These are phyloP conservation scores for Boletus edulis DNA, from an alignment of 768 basidiomycete genomes.

Conservation along the genomic window DNA sequence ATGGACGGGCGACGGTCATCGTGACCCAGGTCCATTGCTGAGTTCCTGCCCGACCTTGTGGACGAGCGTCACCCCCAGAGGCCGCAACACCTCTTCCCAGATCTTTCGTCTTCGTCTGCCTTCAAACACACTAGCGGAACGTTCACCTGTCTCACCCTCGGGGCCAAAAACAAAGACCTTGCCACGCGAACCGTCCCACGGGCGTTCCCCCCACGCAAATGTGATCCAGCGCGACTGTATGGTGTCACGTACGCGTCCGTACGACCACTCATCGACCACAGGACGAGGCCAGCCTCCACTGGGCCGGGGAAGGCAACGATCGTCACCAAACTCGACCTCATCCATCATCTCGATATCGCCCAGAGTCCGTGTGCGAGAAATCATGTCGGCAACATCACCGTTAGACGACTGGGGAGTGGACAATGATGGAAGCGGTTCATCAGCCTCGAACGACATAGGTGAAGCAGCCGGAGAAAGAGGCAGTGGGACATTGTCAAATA, in stretches of 20 bases:
- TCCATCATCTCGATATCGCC: slow-evolving; percentile 29
- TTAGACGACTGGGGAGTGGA: slow-evolving; percentile 29
- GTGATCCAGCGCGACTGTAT: slow-evolving; percentile 74
- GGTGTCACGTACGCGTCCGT: slow-evolving; percentile 62
- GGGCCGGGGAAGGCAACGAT: slow-evolving; percentile 9
- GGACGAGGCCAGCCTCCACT: slow-evolving; percentile 51
- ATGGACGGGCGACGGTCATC: slow-evolving; percentile 13
- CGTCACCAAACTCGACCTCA: slow-evolving; percentile 18
- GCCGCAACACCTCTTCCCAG: slow-evolving; percentile 68
- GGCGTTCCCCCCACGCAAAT: slow-evolving; percentile 71
- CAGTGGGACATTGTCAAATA: slow-evolving; percentile 73
- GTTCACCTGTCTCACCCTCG: slow-evolving; percentile 78
- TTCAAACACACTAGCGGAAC: slow-evolving; percentile 61
- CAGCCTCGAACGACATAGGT: slow-evolving; percentile 33
- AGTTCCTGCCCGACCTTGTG: slow-evolving; percentile 76
- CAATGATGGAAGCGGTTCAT: slow-evolving; percentile 30
- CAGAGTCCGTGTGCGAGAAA: slow-evolving; percentile 18
- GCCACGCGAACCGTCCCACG: slow-evolving; percentile 56
- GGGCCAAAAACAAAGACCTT: slow-evolving; percentile 80
- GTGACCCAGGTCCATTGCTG: slow-evolving; percentile 56
- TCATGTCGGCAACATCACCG: slow-evolving; percentile 17
- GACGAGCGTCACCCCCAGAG: slow-evolving; percentile 62
- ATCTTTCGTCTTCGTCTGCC: slow-evolving; percentile 55
- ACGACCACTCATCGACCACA: slow-evolving; percentile 65
- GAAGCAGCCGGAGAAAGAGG: slow-evolving; percentile 39